Conservation (phyloP, 495 filamentous ascomycete genomes). For the Neurospora terricola region DNA sequence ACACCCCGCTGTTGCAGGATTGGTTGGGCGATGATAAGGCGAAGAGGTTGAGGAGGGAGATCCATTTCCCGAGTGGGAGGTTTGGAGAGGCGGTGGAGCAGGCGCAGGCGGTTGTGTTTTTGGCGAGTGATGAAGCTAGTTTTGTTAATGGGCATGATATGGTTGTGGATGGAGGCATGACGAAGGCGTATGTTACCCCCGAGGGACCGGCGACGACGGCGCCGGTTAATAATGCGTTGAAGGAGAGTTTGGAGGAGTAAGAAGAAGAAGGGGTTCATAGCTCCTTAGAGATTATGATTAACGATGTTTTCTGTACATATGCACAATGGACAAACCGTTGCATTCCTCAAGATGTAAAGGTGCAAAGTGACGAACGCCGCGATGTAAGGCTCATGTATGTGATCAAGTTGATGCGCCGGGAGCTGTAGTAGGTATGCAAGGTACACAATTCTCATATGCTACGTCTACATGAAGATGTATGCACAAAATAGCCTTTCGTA, state of each 20-base stretch:
- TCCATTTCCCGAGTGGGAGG: constrained; percentile 90
- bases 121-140: constrained; percentile 88
- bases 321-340: background rate
- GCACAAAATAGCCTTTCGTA: background rate
- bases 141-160: constrained; percentile 91
- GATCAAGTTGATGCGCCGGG: background rate
- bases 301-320: background rate
- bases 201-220: constrained; percentile 65
- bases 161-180: constrained; percentile 95
- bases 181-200: constrained; percentile 87
- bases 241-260: constrained; percentile 21
- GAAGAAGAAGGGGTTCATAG: background rate
- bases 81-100: constrained; percentile 96
- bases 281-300: background rate
- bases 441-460: background rate
- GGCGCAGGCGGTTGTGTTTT: constrained; percentile 85
- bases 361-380: background rate
- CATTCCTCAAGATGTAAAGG: background rate
- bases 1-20: constrained; percentile 80
- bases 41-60: constrained; percentile 77
- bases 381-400: background rate
- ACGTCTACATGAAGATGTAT: background rate
- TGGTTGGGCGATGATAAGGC: constrained; percentile 84
- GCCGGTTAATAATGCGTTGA: constrained; percentile 58
- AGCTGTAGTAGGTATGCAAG: background rate